Base-by-base conservation (phyloP, 768 basidiomycete species). In the Russula olivacea region DNA sequence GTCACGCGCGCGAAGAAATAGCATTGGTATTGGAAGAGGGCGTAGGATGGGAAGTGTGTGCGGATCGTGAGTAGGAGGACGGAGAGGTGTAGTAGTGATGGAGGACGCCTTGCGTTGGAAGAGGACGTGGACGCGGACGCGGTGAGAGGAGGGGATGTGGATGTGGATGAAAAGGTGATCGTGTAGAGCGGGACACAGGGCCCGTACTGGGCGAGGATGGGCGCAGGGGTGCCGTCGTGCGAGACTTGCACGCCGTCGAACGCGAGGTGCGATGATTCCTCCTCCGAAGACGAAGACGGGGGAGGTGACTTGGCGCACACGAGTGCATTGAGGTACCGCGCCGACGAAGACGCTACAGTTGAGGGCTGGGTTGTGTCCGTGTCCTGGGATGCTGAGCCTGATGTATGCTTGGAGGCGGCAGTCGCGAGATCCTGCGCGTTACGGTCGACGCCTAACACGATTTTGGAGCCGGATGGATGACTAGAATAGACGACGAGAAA, bases 1-100 rank as follows among this genome's bases (percentile, higher is more conserved):
- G 57, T 61, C 50, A 58, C 61, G 41, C 67, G 61, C 15, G 67
- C 65, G 48, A 68, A 68, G 47, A 68, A 68, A 36, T 63, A 68
- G 56, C 67, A 68, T n/a, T 68, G 67, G 41, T 58, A 62, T 36
- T 55, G 50, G 19, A 68, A 61, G 25, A 68, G 65, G n/a, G 49
- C 65, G 9, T 68, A 68, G 11, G 58, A 52, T 4, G 67, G 67
- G 51, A 68, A 68, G 54, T 66, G 56, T 10, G 54, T 9, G 49
- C 53, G 67, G 52, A 68, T 61, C 30, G 59, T 55, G 12, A 63
- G 59, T 3, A 68, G 56, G 47, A 68, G 67, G 56, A 68, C 34
- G 36, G 61, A 52, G 36, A 68, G 59, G 51, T 68, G 65, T 9
- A 63, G 30, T 9, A 68, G 56, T 25, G 67, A 53, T n/a, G 67